phyloP scores from a whole-genome alignment of 208 protist genomes.

The Vickermania spadyakhi region DNA sequence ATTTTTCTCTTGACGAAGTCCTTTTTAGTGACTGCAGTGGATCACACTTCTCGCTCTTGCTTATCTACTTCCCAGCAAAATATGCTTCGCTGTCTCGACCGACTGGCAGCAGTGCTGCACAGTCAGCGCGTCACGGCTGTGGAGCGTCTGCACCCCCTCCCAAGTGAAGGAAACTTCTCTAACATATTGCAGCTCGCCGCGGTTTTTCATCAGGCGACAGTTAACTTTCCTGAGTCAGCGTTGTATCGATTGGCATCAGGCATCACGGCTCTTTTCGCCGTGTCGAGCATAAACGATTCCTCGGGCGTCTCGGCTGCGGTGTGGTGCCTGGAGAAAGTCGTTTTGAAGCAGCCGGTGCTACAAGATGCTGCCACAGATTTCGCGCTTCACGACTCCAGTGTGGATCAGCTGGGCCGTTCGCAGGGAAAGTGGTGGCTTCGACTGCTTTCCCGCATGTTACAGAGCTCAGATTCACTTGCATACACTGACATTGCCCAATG shows the following conservation, averaged over 20 bases:
- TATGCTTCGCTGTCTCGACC: not conserved
- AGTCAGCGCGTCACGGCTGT: too few relatives aligned
- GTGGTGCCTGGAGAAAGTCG: too few relatives aligned
- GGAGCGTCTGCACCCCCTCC: too few relatives aligned
- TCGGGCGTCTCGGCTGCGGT: not conserved
- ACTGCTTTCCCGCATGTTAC: slow-evolving; percentile 23
- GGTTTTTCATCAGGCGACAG: too few relatives aligned
- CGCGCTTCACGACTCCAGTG: slow-evolving; percentile 16
- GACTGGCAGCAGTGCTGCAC: too few relatives aligned
- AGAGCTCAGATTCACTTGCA: too few relatives aligned
- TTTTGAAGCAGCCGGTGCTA: too few relatives aligned
- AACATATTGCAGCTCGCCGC: too few relatives aligned
- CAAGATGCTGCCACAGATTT: slow-evolving; percentile 7
- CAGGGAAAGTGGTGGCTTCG: slow-evolving; percentile 39
- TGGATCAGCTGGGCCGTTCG: slow-evolving; percentile 32
- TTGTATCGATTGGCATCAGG: slow-evolving; percentile 30
- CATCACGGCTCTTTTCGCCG: slow-evolving; percentile 1
- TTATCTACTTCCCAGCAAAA: not conserved
- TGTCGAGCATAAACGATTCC: not conserved
- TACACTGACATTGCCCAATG: not conserved
- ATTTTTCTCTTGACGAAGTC: not conserved
- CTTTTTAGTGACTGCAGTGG: not conserved
- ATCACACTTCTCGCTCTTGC: too few relatives aligned
- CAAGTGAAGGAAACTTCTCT: too few relatives aligned
- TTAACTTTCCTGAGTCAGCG: slow-evolving; percentile 40